phyloP scores from a whole-genome alignment of 805 yeast species.

The Kazachstania martiniae region DNA sequence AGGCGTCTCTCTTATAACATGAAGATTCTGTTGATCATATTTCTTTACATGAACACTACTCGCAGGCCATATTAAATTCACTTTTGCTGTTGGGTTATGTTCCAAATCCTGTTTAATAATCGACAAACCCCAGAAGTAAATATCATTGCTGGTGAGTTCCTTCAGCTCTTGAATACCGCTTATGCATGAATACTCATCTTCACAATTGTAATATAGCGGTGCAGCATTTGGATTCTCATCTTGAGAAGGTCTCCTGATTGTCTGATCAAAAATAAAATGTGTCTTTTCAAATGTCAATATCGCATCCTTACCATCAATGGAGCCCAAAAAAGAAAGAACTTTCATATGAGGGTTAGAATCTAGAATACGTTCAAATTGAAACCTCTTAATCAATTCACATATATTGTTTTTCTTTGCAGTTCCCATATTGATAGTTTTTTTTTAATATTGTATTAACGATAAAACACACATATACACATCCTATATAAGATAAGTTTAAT shows the following conservation, averaged over 20 bases:
- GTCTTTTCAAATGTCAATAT: constrained; percentile 66
- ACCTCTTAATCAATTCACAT: constrained; percentile 29
- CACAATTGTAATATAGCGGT: constrained; percentile 16
- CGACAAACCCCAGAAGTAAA: constrained; percentile 72
- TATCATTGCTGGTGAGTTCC: constrained; percentile 59
- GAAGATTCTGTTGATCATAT: constrained; percentile 45
- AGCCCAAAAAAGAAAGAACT: constrained; percentile 52
- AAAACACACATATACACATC: too few species aligned
- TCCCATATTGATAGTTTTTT: too few species aligned
- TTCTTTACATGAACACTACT: constrained; percentile 73
- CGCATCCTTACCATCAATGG: constrained; percentile 51
- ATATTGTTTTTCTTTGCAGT: too few species aligned
- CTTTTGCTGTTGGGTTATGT: constrained; percentile 48
- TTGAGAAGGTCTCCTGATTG: constrained; percentile 27
- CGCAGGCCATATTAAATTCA: constrained; percentile 81
- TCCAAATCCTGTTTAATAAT: constrained; percentile 38
- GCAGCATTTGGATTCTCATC: constrained; percentile 4
- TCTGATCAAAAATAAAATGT: constrained; percentile 36
- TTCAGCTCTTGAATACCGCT: constrained; percentile 21
- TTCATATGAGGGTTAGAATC: constrained; percentile 57
- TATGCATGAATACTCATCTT: constrained; percentile 20
- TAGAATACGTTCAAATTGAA: constrained; percentile 38
- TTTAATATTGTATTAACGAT: too few species aligned
- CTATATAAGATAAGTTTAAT: too few species aligned
- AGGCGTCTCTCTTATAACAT: constrained; percentile 71